Base-by-base conservation (phyloP, 192 early-diverging fungal species). In the Backusella westeae region DNA sequence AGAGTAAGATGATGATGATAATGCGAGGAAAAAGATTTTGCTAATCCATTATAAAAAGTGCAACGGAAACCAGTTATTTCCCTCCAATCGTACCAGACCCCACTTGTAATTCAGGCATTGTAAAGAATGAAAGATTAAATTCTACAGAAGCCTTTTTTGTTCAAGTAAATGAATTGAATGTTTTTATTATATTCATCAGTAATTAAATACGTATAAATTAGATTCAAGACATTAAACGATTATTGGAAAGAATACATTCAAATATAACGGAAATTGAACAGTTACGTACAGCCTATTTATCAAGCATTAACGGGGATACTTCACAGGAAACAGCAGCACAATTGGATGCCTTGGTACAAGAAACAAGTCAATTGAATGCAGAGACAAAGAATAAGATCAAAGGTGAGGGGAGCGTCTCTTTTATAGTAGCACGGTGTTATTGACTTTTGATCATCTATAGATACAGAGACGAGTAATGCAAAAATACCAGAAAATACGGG, bases 371-470 rank as follows among this genome's bases (percentile, higher is more conserved):
- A 59, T 10, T 74, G 29, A 79, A 79, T 41, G 12, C 23, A 56
- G 74, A 75, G 5, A 36, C 84, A 44, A 88, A 88, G 78, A 82
- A 80, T 78, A 79, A 80, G 35, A 85, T 88, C 59, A 88, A 83
- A 75, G 79, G 79, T 82, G 32, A 32, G 2, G 2, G 2, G 32
- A 32, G 23, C 15, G 15, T 14, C 26, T 19, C 17, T 35, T 67
- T 17, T 67, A 34, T 29, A 17, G 2, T 0, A 12, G 0, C 15
- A 67, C 8, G 7, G 6, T 10, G 3, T 0, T 34, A 67, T 10
- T 44, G 42, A 44, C 42, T 17, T 44, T 44, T 44, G 38, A 12
- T 44, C 12, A 44, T 44, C 42, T 17, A 46, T 35, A n/a, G 68
- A 42, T 29, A 74, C 67, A 52, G 59, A 49, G 21, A 36, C 34